Evolutionary conservation across 352 stramenopile genomes (phyloP).

Genomic region (Saprolegnia parasitica): DNA sequence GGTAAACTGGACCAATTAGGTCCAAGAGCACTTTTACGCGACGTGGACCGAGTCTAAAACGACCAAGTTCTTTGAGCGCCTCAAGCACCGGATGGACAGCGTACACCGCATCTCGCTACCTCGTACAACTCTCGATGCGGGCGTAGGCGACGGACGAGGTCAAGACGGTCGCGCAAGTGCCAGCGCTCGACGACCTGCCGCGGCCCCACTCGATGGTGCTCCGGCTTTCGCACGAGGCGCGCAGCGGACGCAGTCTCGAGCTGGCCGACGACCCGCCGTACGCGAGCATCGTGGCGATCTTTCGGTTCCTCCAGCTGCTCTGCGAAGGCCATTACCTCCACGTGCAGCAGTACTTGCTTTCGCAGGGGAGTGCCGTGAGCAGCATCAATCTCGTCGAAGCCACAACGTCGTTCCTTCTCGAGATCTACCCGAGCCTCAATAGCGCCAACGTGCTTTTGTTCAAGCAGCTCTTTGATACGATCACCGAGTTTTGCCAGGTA

Average conservation of each 20-base stretch:
- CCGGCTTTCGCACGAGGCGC: neutral
- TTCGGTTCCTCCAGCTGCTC: constrained; percentile 67
- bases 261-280: constrained; percentile 31
- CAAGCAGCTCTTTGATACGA: constrained; percentile 69
- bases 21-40: constrained; percentile 60
- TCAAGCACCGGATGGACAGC: constrained; percentile 31
- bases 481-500: constrained; percentile 70
- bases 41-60: constrained; percentile 42
- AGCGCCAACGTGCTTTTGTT: constrained; percentile 51
- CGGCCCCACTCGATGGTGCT: constrained; percentile 5
- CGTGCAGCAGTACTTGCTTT: constrained; percentile 52
- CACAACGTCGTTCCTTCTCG: constrained; percentile 62
- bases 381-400: constrained; percentile 61
- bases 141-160: constrained; percentile 3
- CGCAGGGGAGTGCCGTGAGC: constrained; percentile 32
- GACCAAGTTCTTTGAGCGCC: constrained; percentile 44
- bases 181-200: neutral
- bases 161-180: neutral
- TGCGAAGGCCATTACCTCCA: constrained; percentile 70
- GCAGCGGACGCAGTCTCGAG: neutral
- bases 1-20: constrained; percentile 14
- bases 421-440: constrained; percentile 52
- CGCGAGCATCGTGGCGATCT: constrained; percentile 24
- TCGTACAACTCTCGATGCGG: neutral
- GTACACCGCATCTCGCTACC: neutral